Base-by-base conservation (phyloP, 306 rosid genomes). In the Corylus americana region DNA sequence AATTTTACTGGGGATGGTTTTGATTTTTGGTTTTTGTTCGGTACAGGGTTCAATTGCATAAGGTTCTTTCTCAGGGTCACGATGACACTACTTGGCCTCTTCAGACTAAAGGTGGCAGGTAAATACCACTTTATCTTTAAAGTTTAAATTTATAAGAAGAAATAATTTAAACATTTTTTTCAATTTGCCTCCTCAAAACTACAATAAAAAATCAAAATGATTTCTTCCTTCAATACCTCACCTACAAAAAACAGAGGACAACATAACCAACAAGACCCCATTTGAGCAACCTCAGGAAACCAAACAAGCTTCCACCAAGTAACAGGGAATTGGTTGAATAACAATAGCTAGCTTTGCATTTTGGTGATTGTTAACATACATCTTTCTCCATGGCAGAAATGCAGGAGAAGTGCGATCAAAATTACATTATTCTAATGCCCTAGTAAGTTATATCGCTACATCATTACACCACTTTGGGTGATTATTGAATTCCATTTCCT, bases 31-130 rank as follows among this genome's bases (percentile, higher is more conserved):
- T 53, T 71, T 70, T 10, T 72, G 44, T 76, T 63, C n/a, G 7
- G 42, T 55, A 44, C 17, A 93, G 91, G 86, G 78, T 91, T 82
- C 97, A 84, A 73, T 80, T 94, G 85, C 82, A 86, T 7, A 94
- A 92, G 85, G 96, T 88, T 84, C 88, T 94, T 63, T 80, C 96
- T 62, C 91, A 92, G 73, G 98, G 96, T 71, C 90, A 81, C 50
- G 97, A 94, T 51, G 97, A 92, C 79, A 73, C 86, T 71, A 18
- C 89, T 49, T 94, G 98, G 98, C 82, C 96, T 1, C 88, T 94
- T 80, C 97, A 94, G 78, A 82, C 92, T 12, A 92, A 94, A 87
- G 78, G 91, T 80, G 96, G 98, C 87, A 88, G 98, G 94, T 88
- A 74, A 73, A 4, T 37, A 63, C 54, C 45, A 45, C 2, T 31